These are phyloP conservation scores for Mortierella polycephala DNA, from an alignment of 371 early-diverging fungal genomes.

Conservation along the genomic window DNA sequence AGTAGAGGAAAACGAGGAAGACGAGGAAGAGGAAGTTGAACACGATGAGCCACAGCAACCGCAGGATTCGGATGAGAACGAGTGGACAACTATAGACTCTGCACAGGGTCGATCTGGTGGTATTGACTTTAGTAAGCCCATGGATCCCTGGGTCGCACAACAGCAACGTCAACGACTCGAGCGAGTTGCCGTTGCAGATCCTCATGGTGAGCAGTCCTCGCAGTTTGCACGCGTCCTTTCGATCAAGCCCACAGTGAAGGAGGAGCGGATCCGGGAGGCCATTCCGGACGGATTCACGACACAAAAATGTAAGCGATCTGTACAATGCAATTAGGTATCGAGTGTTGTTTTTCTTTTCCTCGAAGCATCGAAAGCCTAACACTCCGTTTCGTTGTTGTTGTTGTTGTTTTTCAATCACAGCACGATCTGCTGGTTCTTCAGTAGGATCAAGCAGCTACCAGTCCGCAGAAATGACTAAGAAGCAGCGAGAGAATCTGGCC, in stretches of 20 bases:
- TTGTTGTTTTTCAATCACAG: conserved; percentile 1
- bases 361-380: too few species aligned
- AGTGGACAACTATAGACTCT: conserved; percentile 37
- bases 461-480: conserved; percentile 40
- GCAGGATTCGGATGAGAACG: conserved; percentile 21
- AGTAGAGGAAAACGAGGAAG: conserved; percentile 19
- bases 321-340: background rate
- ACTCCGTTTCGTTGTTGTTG: too few species aligned
- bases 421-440: conserved; percentile 27
- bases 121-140: conserved; percentile 50
- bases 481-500: conserved; percentile 51
- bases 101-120: conserved; percentile 31
- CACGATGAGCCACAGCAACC: conserved; percentile 2
- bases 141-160: conserved; percentile 55
- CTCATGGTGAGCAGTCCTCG: conserved; percentile 41
- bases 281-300: conserved; percentile 45
- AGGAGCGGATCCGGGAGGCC: conserved; percentile 35
- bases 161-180: conserved; percentile 38
- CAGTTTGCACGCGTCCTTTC: conserved; percentile 45
- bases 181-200: conserved; percentile 34
- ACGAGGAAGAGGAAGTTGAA: conserved; percentile 9
- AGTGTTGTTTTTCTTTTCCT: too few species aligned
- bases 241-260: conserved; percentile 49
- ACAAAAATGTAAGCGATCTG: conserved; percentile 37
- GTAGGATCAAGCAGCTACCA: conserved; percentile 21